Conservation (phyloP, 2,329 filamentous ascomycete genomes). For the Pseudopyrenochaeta lycopersici region DNA sequence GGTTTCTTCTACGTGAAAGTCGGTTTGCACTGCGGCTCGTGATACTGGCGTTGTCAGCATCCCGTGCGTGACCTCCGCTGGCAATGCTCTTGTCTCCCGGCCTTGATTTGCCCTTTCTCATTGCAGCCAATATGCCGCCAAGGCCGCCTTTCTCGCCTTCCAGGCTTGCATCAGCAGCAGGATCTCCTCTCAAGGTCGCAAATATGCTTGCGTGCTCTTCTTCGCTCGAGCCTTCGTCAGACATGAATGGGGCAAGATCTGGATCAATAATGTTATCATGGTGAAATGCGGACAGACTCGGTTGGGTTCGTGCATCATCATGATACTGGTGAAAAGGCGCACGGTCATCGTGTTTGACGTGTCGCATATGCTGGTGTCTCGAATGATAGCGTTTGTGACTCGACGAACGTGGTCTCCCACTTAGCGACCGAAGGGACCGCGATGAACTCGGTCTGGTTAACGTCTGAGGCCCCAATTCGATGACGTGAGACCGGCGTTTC, state of each 20-base stretch:
- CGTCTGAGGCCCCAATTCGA: constrained; percentile 82
- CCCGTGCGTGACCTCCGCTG: constrained; percentile 70
- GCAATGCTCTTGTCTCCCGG: constrained; percentile 75
- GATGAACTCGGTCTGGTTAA: constrained; percentile 93
- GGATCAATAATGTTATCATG: constrained; percentile 99
- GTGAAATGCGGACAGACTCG: constrained; percentile 88
- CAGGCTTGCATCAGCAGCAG: constrained; percentile 65
- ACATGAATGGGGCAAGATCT: constrained; percentile 93
- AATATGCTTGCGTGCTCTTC: constrained; percentile 92
- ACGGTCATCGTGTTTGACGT: constrained; percentile 81
- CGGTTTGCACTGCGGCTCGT: constrained; percentile 69
- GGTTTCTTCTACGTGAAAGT: constrained; percentile 76
- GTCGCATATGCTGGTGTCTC: constrained; percentile 82
- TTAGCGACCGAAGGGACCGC: constrained; percentile 80
- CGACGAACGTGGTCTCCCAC: constrained; percentile 74
- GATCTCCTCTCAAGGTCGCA: constrained; percentile 72
- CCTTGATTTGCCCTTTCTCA: constrained; percentile 78
- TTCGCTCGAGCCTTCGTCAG: constrained; percentile 89
- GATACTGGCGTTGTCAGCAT: constrained; percentile 71
- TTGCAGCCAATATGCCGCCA: constrained; percentile 74
- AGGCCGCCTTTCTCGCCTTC: constrained; percentile 81
- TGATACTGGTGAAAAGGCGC: constrained; percentile 86
- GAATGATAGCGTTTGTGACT: constrained; percentile 89
- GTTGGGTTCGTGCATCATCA: constrained; percentile 71
- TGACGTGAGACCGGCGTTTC: constrained; percentile 84